Conservation (phyloP, 1,284 basidiomycete species). For the Acaromyces ingoldii region DNA sequence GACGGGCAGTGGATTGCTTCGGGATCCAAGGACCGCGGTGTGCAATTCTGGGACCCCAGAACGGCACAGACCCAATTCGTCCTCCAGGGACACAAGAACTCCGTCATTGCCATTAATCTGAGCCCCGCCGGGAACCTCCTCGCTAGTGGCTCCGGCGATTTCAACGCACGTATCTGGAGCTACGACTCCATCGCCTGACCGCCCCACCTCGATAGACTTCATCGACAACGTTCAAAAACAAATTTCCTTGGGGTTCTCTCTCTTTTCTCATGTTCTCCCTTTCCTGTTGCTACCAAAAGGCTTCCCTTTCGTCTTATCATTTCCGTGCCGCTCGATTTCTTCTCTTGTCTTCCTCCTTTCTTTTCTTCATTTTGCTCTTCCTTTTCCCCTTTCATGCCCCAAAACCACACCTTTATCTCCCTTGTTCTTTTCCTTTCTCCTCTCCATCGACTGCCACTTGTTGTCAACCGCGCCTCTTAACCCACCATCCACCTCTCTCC, state of each 20-base stretch:
- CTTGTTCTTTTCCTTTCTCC: too few relatives aligned
- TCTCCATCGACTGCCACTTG: too few relatives aligned
- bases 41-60: conserved; percentile 69
- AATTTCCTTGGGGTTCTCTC: not conserved
- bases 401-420: too few relatives aligned
- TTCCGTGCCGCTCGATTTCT: not conserved
- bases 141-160: conserved; percentile 82
- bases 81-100: conserved; percentile 85
- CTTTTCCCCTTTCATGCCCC: too few relatives aligned
- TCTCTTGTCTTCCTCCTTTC: not conserved
- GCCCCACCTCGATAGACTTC: not conserved
- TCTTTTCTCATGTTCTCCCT: too few relatives aligned
- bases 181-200: conserved; percentile 26
- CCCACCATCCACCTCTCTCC: too few relatives aligned
- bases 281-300: not conserved
- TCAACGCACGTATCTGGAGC: conserved; percentile 54
- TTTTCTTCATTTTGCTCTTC: not conserved
- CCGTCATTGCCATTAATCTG: conserved; percentile 78
- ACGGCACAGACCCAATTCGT: conserved; percentile 72
- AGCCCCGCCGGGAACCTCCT: conserved; percentile 69
- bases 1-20: conserved; percentile 84
- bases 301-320: not conserved
- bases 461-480: too few relatives aligned
- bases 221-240: not conserved
- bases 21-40: conserved; percentile 81